Base-by-base conservation (phyloP, 371 early-diverging fungal species). In the Mucor plumbeus region DNA sequence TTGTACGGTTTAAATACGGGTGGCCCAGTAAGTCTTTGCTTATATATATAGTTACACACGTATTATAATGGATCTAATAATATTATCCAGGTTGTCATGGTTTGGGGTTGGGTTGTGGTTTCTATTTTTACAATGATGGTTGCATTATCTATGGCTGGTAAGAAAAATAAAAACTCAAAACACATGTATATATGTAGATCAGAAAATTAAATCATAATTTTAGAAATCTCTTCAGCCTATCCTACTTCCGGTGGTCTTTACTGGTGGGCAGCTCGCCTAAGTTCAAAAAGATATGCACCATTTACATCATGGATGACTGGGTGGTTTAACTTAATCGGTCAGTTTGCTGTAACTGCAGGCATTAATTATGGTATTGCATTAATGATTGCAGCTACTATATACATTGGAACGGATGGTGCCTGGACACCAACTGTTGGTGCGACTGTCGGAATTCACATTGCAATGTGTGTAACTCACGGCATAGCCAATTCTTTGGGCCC, bases 201-300 rank as follows among this genome's bases (percentile, higher is more conserved):
- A 38, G 31, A 34, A 33, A 26, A 26, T 5, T 6, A 21, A 13
- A 48, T 13, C 5, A 59, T 31, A 8, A 31, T 36, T 48, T 31
- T 39, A 79, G 91, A 91, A 78, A 91, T 90, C 61, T 88, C 88
- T 59, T 82, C 83, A 21, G 82, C 90, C 7, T 89, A 81, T 67
- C 90, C 90, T 34, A 88, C 89, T 33, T 78, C 83, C n/a, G 91
- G 91, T 36, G 88, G 88, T 8, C 77, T 90, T 40, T 90, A 91
- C 71, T 90, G 80, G 77, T 90, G 86, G 85, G 79, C 88, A 17
- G 84, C 84, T n/a, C 65, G 68, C 15, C 60, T 80, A 54, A 73
- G 73, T 55, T 61, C 71, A 7, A 71, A 59, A 39, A 61, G 48
- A 63, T 74, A 71, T 44, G 75, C 72, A 21, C 80, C 80, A 5